Evolutionary conservation across 768 basidiomycete genomes (phyloP), one percentile per base, ranked within the genome.

Genomic region (Panus rudis): DNA sequence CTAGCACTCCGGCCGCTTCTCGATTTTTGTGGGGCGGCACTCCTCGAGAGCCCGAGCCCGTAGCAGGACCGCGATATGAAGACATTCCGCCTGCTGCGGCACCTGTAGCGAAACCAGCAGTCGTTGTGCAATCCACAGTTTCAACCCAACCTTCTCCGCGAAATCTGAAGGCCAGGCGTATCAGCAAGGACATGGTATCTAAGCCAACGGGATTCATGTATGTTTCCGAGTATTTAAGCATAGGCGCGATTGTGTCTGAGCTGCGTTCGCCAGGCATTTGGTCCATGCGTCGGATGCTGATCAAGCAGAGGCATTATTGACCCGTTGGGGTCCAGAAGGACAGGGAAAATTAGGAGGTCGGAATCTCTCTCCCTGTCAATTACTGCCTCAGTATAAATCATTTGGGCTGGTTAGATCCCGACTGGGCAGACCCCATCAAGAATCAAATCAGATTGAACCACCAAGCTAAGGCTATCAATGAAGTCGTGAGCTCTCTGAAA

Each of bases 281-380:
- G 81, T 92, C 8, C 91, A 93, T 66, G 90, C 92, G 23, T 91
- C 87, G 45, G 87, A 92, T 64, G 87, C 84, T 11, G 86, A 87
- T 65, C 87, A 93, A 59, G 78, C 87, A 25, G 86, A 88, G 61
- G 90, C 85, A 20, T 72, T 93, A 47, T 79, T 93, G 38, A 81
- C 77, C 51, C 77, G 89, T 43, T 92, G 92, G 90, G 84, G 85
- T 27, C 84, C 85, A 34, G 91, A 93, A 64, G 82, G 89, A 30
- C 65, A 89, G 61, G 89, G 89, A 46, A 92, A 93, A 64, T 67
- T 92, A 39, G 88, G 84, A 68, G 84, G 90, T 90, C 56, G 65
- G 51, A 32, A 28, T 2, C 21, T 24, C 3, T 26, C 16, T 14
- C 19, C 39, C 38, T 27, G 39, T 24, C 13, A 43, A 16, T 34